Conservation (phyloP, 2,329 filamentous ascomycete species). For the Aspergillus piperis region DNA sequence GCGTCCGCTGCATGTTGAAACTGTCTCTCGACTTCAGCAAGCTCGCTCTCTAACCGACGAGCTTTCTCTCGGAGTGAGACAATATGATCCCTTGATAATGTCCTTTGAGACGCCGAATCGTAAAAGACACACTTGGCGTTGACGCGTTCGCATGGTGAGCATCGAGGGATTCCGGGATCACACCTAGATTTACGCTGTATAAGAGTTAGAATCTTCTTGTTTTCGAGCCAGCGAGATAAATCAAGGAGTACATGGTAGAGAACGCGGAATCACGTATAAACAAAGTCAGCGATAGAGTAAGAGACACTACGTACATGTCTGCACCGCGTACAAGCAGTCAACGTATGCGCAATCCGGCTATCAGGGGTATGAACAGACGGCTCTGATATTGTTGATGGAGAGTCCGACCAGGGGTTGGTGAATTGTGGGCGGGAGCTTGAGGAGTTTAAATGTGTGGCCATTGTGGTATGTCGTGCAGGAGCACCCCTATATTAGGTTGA, state of each 20-base stretch:
- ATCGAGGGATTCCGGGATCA: conserved; percentile 88
- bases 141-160: conserved; percentile 87
- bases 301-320: conserved; percentile 45
- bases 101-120: conserved; percentile 81
- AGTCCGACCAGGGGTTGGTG: conserved; percentile 28
- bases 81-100: conserved; percentile 88
- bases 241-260: neutral
- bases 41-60: conserved; percentile 75
- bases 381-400: conserved; percentile 31
- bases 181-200: conserved; percentile 89
- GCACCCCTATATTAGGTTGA: conserved; percentile 12
- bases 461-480: conserved; percentile 14
- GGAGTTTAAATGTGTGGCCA: conserved; percentile 24
- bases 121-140: conserved; percentile 94
- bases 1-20: conserved; percentile 69
- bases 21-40: conserved; percentile 76
- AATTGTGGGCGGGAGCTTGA: conserved; percentile 24
- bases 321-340: conserved; percentile 53
- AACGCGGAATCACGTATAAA: neutral
- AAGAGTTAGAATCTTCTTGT: conserved; percentile 4
- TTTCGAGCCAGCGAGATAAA: neutral
- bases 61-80: conserved; percentile 88
- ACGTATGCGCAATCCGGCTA: conserved; percentile 48
- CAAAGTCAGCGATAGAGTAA: conserved; percentile 6
- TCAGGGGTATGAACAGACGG: conserved; percentile 35